These are phyloP conservation scores for Combretum micranthum DNA, from an alignment of 345 rosid genomes.

Conservation along the genomic window DNA sequence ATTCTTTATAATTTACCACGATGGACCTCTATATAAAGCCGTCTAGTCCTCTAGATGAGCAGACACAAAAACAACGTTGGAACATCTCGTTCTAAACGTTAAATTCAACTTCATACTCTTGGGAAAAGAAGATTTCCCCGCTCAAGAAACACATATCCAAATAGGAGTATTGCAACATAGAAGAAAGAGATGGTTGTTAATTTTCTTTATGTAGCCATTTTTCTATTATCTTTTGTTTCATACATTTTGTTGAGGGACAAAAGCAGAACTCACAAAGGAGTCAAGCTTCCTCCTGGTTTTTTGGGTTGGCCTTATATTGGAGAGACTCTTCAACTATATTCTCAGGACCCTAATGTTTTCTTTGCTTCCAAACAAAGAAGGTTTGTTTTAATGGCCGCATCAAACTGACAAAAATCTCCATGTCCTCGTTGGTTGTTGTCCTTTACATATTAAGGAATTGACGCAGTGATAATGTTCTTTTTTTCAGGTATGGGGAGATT, in stretches of 20 bases:
- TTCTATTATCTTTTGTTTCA: neutral
- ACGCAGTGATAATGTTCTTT: constrained; percentile 2
- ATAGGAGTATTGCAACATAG: too few species aligned
- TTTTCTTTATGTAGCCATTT: too few species aligned
- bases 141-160: too few species aligned
- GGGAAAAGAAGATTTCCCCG: too few species aligned
- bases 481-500: constrained; percentile 76
- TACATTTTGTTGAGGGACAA: neutral
- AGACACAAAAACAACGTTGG: too few species aligned
- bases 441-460: too few species aligned
- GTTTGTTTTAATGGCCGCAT: constrained; percentile 11
- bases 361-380: constrained; percentile 52
- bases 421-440: neutral
- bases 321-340: constrained; percentile 64
- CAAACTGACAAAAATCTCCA: too few species aligned
- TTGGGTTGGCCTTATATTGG: constrained; percentile 75
- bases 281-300: constrained; percentile 62
- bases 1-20: neutral
- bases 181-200: too few species aligned
- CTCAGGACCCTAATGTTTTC: constrained; percentile 59
- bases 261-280: neutral
- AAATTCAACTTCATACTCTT: too few species aligned
- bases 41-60: too few species aligned
- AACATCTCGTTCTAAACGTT: too few species aligned
- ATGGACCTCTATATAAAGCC: neutral